Conservation (phyloP, 192 early-diverging fungal genomes). For the Backusella macrospora region DNA sequence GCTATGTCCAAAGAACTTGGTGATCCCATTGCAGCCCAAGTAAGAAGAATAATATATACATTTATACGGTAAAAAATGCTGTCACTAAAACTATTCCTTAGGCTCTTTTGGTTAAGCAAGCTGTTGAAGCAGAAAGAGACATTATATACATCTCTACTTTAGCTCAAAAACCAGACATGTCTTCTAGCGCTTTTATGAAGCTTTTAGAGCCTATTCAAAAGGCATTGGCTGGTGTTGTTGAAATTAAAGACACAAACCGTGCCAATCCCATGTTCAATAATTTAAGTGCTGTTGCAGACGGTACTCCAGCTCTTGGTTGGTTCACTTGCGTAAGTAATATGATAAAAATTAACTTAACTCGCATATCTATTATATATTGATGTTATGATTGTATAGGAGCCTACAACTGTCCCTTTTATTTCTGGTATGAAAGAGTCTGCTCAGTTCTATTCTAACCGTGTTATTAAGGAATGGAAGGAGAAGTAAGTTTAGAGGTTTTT, state of each 20-base stretch:
- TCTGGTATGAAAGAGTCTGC: conserved; percentile 89
- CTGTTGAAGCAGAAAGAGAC: conserved; percentile 71
- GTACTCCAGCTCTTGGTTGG: conserved; percentile 92
- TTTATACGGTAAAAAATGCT: not conserved
- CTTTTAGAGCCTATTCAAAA: conserved; percentile 72
- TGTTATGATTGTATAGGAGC: conserved; percentile 54
- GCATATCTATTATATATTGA: too few relatives aligned
- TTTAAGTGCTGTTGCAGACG: conserved; percentile 85
- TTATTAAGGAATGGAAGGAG: conserved; percentile 88
- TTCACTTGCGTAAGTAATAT: conserved; percentile 67
- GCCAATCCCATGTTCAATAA: conserved; percentile 75
- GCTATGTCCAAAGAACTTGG: conserved; percentile 55
- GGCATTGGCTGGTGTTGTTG: conserved; percentile 65
- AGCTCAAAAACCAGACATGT: conserved; percentile 76
- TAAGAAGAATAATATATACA: conserved; percentile 13
- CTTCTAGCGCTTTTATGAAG: conserved; percentile 56
- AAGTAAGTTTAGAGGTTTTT: conserved; percentile 55
- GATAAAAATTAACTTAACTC: not conserved
- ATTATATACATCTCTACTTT: conserved; percentile 74
- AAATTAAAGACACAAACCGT: conserved; percentile 80
- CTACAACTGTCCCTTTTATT: conserved; percentile 85
- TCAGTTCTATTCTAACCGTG: conserved; percentile 91
- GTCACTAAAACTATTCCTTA: conserved; percentile 44
- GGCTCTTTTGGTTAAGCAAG: conserved; percentile 58
- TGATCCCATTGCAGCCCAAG: conserved; percentile 61